These are phyloP conservation scores for Kodamaea leandrae DNA, from an alignment of 805 yeast species.

Conservation along the genomic window DNA sequence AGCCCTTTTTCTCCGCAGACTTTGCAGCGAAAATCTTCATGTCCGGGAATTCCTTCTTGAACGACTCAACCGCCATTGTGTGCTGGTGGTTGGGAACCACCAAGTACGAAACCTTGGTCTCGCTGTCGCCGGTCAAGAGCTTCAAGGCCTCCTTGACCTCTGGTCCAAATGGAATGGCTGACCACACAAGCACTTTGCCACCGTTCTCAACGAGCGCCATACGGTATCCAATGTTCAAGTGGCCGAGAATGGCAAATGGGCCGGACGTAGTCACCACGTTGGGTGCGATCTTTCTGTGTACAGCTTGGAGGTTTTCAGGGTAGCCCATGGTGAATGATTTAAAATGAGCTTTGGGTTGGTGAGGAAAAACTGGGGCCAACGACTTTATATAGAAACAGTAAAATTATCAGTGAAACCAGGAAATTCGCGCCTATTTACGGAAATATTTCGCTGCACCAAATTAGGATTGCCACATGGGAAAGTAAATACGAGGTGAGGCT, in stretches of 20 bases:
- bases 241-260: conserved; percentile 30
- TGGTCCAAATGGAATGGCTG: conserved; percentile 15
- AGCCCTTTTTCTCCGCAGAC: neutral
- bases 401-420: too few species aligned
- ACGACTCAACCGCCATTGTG: conserved; percentile 12
- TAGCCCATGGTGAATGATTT: conserved; percentile 24
- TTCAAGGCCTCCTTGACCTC: conserved; percentile 14
- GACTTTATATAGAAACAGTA: neutral
- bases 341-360: neutral
- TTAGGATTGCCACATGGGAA: too few species aligned
- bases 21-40: conserved; percentile 13
- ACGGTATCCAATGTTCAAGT: conserved; percentile 39
- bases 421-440: too few species aligned
- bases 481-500: too few species aligned
- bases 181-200: conserved; percentile 14
- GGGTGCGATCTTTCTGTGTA: conserved; percentile 30
- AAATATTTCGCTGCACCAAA: too few species aligned
- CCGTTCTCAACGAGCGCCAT: conserved; percentile 37
- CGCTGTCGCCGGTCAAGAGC: conserved; percentile 10
- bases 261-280: conserved; percentile 34
- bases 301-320: conserved; percentile 32
- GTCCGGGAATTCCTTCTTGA: conserved; percentile 15
- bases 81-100: conserved; percentile 16
- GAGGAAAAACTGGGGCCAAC: too few species aligned
- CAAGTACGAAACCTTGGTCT: conserved; percentile 13